Percentiles rank a stretch among this genome's conserved stretches.
Conservation (phyloP, 2,329 filamentous ascomycete genomes). For the Erysiphe pulchra region DNA sequence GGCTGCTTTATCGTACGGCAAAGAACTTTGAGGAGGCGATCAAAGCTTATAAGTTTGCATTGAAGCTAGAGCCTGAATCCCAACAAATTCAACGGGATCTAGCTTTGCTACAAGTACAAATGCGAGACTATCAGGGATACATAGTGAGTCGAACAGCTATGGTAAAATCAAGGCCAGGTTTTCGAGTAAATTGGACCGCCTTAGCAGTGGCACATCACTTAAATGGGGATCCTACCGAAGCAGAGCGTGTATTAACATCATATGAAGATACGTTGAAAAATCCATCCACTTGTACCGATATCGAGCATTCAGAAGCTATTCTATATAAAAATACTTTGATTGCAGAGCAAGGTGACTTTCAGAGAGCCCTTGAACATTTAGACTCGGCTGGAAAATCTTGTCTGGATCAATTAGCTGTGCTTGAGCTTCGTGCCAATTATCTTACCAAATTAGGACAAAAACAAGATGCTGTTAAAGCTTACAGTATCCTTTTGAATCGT, state of each 20-base stretch:
- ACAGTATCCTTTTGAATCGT: slow-evolving; percentile 54
- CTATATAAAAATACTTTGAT: slow-evolving; percentile 94
- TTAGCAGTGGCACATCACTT: slow-evolving; percentile 82
- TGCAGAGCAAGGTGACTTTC: slow-evolving; percentile 60
- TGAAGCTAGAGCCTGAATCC: slow-evolving; percentile 82
- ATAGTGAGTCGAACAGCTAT: slow-evolving; percentile 71
- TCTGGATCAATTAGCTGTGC: slow-evolving; percentile 58
- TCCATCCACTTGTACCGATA: slow-evolving; percentile 48
- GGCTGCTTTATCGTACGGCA: slow-evolving; percentile 68
- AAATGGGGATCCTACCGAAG: slow-evolving; percentile 58
- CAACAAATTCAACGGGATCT: slow-evolving; percentile 84
- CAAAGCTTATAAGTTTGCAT: slow-evolving; percentile 93
- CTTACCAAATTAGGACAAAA: slow-evolving; percentile 51
- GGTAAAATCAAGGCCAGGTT: slow-evolving; percentile 55
- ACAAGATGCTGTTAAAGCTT: slow-evolving; percentile 60
- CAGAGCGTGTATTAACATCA: slow-evolving; percentile 71
- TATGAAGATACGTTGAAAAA: slow-evolving; percentile 85
- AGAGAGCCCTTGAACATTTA: slow-evolving; percentile 68
- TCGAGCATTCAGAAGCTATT: slow-evolving; percentile 80
- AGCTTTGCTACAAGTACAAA: slow-evolving; percentile 81
- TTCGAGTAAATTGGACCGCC: slow-evolving; percentile 94
- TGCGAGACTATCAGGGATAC: slow-evolving; percentile 86
- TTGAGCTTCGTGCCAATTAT: slow-evolving; percentile 73
- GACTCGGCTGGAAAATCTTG: slow-evolving; percentile 52
- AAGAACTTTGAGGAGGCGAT: slow-evolving; percentile 99